Percentiles rank a stretch among this genome's conserved stretches.
phyloP scores from a whole-genome alignment of 2,329 filamentous ascomycete genomes.

The Botrytis medusae region DNA sequence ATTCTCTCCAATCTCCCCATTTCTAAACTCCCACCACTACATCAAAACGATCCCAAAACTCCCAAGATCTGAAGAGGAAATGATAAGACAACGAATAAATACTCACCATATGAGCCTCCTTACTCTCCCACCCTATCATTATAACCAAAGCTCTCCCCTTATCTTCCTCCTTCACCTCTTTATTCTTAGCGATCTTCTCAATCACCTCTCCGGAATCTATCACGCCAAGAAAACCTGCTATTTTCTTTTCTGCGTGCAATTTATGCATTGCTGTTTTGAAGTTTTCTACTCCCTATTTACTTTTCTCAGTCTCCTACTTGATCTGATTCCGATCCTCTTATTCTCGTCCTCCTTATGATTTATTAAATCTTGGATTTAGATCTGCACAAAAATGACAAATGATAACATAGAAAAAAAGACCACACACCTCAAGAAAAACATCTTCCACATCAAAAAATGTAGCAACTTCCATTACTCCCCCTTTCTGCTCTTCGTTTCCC shows the following conservation, averaged over 20 bases:
- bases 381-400: background rate
- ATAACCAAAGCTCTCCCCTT: conserved; percentile 28
- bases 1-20: background rate
- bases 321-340: background rate
- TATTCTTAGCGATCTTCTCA: conserved; percentile 3
- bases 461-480: conserved; percentile 26
- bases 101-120: conserved; percentile 31
- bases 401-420: background rate
- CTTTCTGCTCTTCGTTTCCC: background rate
- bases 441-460: conserved; percentile 27
- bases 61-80: too few species aligned
- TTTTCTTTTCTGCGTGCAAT: background rate
- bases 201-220: background rate
- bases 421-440: background rate
- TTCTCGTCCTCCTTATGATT: background rate
- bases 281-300: background rate
- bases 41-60: background rate
- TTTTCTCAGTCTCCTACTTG: background rate
- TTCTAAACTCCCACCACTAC: background rate
- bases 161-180: conserved; percentile 3
- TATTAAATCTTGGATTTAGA: background rate
- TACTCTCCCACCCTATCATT: conserved; percentile 32
- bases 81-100: background rate
- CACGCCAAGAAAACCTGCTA: background rate
- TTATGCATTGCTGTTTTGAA: background rate